Evolutionary conservation across 164 flowering plant genomes (phyloP).

Genomic region (Umbilicus rupestris): DNA sequence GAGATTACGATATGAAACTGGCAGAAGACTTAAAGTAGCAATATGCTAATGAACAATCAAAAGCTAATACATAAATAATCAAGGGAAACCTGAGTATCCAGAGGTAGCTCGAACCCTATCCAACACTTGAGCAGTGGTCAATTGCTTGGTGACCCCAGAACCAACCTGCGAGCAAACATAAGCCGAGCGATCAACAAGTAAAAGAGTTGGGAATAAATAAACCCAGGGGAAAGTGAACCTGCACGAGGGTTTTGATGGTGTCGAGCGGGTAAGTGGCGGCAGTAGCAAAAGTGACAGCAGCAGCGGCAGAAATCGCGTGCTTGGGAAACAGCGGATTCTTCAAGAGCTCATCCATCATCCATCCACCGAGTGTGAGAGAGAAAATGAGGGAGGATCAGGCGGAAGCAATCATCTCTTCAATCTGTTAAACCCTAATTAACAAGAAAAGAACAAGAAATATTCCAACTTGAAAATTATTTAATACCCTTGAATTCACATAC

Average conservation of each 20-base stretch:
- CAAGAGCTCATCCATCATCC: slow-evolving; percentile 7
- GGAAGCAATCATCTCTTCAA: not conserved
- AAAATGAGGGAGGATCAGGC: not conserved
- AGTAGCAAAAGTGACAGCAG: slow-evolving; percentile 48
- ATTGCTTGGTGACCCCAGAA: slow-evolving; percentile 21
- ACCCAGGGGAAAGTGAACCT: slow-evolving; percentile 29
- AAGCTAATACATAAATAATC: no score
- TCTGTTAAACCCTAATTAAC: slow-evolving; percentile 1
- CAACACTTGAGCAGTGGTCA: slow-evolving; percentile 21
- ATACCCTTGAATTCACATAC: no score
- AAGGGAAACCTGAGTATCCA: slow-evolving; percentile 25
- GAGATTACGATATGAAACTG: not conserved
- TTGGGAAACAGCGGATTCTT: slow-evolving; percentile 41
- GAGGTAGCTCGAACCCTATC: slow-evolving; percentile 21
- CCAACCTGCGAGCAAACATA: slow-evolving; percentile 24
- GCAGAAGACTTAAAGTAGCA: not conserved
- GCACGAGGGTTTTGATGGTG: slow-evolving; percentile 66
- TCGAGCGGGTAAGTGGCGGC: slow-evolving; percentile 67
- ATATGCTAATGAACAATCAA: not conserved
- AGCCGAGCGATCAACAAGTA: not conserved
- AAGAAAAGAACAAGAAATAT: no score
- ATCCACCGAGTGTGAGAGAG: not conserved
- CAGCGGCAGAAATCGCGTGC: slow-evolving; percentile 63
- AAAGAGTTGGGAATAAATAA: no score
- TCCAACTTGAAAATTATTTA: no score